phyloP scores from a whole-genome alignment of 2,329 filamentous ascomycete species.

The Fusarium devonianum region DNA sequence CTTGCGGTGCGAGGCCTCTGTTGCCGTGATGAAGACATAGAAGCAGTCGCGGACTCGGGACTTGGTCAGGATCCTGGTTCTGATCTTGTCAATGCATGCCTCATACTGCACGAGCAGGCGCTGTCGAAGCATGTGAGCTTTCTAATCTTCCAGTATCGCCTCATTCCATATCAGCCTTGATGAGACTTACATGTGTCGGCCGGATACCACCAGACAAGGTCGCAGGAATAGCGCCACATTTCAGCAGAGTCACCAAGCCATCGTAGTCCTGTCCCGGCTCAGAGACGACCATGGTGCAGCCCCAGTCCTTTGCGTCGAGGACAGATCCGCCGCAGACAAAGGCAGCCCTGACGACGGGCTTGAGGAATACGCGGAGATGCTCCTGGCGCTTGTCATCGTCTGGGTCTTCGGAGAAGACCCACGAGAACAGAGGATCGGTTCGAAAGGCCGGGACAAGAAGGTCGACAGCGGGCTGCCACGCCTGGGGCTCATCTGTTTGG shows the following conservation, averaged over 20 bases:
- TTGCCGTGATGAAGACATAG: conserved; percentile 14
- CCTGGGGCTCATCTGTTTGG: neutral
- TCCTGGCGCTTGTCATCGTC: conserved; percentile 4
- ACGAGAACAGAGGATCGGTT: conserved; percentile 10
- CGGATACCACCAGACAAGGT: conserved; percentile 10
- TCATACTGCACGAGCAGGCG: conserved; percentile 12
- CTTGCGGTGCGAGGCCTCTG: conserved; percentile 4
- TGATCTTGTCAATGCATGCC: conserved; percentile 5
- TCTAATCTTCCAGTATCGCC: too few species aligned
- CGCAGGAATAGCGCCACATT: conserved; percentile 8
- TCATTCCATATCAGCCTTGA: too few species aligned
- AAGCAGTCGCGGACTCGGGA: conserved; percentile 8
- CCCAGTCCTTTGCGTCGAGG: conserved; percentile 13
- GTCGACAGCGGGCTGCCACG: neutral
- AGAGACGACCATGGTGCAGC: conserved; percentile 17
- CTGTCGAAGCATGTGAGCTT: conserved; percentile 1
- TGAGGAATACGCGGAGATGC: conserved; percentile 5
- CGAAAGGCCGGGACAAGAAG: conserved; percentile 10
- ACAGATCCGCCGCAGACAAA: conserved; percentile 11
- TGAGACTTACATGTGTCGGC: conserved; percentile 6
- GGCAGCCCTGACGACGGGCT: conserved; percentile 7
- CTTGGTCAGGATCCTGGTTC: conserved; percentile 3
- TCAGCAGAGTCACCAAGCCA: conserved; percentile 2
- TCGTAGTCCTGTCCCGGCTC: conserved; percentile 19
- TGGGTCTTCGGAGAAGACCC: conserved; percentile 7